Evolutionary conservation across 1,284 basidiomycete species (phyloP), one percentile per base, ranked within the genome.

Genomic region (Trichosporon coremiiforme): DNA sequence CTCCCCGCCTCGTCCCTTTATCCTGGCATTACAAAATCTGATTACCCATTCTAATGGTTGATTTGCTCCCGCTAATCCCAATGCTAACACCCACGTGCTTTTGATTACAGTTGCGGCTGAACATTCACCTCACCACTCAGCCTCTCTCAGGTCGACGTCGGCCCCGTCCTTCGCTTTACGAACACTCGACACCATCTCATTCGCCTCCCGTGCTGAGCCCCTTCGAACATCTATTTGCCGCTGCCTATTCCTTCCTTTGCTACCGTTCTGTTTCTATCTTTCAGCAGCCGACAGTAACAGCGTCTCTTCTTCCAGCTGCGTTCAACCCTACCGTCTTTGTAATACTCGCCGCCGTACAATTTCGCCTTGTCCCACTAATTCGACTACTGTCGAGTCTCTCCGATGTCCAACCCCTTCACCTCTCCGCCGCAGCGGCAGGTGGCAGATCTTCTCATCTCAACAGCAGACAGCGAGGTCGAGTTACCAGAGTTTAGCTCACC

Each of bases 401-500:
- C 22, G 53, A 60, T 60, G 57, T 60, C 57, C 29, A 60, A 60
- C 31, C 57, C 57, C 31, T 60, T 60, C 57, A 60, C 57, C 1
- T 60, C 57, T 7, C 57, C 57, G 57, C 57, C 57, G 15, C 57
- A 60, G 31, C 57, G 57, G 57, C 57, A 31, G 2, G 17, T 31
- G 15, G 57, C 29, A 31, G 57, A 60, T n/a, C 57, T 60, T 4
- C 57, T 35, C 9, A 17, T 60, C 4, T 15, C 31, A n/a, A 60
- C 31, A 33, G 15, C 57, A 25, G 31, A 33, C 15, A 60, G 15
- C 17, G 57, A 33, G 15, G 57, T 60, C 13, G 57, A 60, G 57
- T n/a, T 60, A 15, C 57, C 57, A 17, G 57, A 60, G 31, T 60
- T 60, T 9, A 31, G 29, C 0, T 60, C 57, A 4, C 31, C 57